Evolutionary conservation across 2,329 filamentous ascomycete genomes (phyloP), one percentile per base, ranked within the genome.

Genomic region (Biscogniauxia marginata): DNA sequence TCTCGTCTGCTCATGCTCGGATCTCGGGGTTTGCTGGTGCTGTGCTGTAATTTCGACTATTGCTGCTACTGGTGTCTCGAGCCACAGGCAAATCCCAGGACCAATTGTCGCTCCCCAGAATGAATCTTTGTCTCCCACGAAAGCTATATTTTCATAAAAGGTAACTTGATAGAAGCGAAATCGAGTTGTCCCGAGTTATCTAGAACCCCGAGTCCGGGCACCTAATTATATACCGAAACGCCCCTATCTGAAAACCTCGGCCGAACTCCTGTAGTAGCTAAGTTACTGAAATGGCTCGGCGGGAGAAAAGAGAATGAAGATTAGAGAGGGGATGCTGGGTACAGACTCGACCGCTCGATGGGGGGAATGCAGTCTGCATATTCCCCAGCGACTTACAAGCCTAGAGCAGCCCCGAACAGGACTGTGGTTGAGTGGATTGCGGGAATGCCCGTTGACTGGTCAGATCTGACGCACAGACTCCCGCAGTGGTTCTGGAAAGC

Each of bases 381-480:
- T n/a, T 39, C 9, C 9, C 24, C 54, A 56, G 54, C 56, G 52
- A 59, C 50, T 47, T 49, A 49, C 60, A 62, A 63, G 56, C 61
- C 58, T 63, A 61, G 61, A 46, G 56, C 50, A 49, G 58, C 56
- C 13, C 30, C 7, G 56, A 46, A 57, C 43, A 46, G 48, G 60
- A 50, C 45, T 50, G 48, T 60, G 58, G 53, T 57, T 61, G 61
- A 59, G 56, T 57, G 56, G 59, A 59, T 59, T 60, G 56, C 61
- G 56, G 61, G 57, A 56, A 53, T 59, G 53, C 57, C 56, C 53
- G 61, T 57, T 60, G 24, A 61, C 51, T 58, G 61, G 57, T 34
- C 55, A 55, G 57, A 60, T 61, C 59, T 25, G 57, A 58, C 61
- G 57, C 59, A 63, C 59, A 61, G 57, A 60, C 61, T 63, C 59